Evolutionary conservation across 2,329 filamentous ascomycete genomes (phyloP).

Genomic region (Oidium heveae): DNA sequence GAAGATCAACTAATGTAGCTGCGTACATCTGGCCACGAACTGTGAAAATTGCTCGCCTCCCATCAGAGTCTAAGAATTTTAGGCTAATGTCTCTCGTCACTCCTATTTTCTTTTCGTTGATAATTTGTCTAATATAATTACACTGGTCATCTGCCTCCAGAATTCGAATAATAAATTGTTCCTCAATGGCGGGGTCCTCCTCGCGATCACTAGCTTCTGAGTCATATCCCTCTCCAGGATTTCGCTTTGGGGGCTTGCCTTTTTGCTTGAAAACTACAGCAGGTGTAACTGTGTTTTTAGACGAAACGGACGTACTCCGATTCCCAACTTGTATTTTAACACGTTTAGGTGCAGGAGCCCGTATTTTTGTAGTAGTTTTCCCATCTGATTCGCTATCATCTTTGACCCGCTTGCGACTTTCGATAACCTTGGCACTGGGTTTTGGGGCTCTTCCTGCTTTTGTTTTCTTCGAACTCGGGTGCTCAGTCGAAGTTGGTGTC

Average conservation of each 20-base stretch:
- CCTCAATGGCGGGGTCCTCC: constrained; percentile 64
- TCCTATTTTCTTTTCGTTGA: constrained; percentile 57
- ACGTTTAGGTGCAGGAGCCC: constrained; percentile 15
- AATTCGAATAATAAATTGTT: constrained; percentile 61
- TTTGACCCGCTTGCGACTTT: constrained; percentile 31
- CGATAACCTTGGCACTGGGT: constrained; percentile 29
- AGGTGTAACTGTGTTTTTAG: constrained; percentile 13
- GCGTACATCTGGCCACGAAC: constrained; percentile 36
- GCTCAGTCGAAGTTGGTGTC: constrained; percentile 1
- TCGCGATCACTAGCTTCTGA: constrained; percentile 87
- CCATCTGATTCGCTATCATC: constrained; percentile 27
- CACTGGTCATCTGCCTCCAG: constrained; percentile 47
- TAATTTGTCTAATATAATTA: constrained; percentile 53
- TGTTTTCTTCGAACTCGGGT: constrained; percentile 19
- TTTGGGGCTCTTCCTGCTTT: constrained; percentile 35
- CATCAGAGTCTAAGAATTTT: constrained; percentile 47
- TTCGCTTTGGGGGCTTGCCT: constrained; percentile 41
- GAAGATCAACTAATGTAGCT: constrained; percentile 40
- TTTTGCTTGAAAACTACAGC: constrained; percentile 36
- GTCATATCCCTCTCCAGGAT: constrained; percentile 76
- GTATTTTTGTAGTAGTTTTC: constrained; percentile 15
- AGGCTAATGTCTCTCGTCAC: constrained; percentile 45
- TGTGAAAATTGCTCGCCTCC: constrained; percentile 32
- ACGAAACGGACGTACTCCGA: not conserved
- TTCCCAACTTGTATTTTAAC: constrained; percentile 20